A percentile compares a stretch with the other conserved stretches of the same genome.
phyloP scores from a whole-genome alignment of 768 basidiomycete genomes.

The Mycena albidolilacea region DNA sequence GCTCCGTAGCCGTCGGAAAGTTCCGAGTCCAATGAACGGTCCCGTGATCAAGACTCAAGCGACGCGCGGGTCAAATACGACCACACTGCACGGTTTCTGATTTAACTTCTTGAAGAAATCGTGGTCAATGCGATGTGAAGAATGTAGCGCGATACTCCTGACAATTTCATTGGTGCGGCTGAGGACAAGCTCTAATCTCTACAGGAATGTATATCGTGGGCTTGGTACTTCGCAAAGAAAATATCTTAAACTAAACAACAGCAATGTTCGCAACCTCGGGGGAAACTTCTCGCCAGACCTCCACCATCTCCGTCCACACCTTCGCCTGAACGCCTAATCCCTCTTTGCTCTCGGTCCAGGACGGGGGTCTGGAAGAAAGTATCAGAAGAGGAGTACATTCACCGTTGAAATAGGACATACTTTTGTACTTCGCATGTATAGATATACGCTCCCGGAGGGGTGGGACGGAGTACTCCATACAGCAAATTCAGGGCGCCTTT shows the following conservation, averaged over 20 bases:
- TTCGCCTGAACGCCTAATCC: constrained; percentile 20
- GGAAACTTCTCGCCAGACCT: constrained; percentile 17
- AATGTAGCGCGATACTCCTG: too few species aligned
- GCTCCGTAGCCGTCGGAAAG: not conserved
- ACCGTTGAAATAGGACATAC: not conserved
- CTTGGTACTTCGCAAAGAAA: too few species aligned
- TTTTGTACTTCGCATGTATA: constrained; percentile 7
- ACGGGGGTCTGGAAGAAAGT: not conserved
- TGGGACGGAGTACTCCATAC: constrained; percentile 16
- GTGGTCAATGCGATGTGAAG: too few species aligned
- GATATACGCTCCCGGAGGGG: constrained; percentile 25
- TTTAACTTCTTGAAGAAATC: too few species aligned
- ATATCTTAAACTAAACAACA: not conserved
- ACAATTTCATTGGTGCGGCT: too few species aligned
- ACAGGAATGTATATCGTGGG: too few species aligned
- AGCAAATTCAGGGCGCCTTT: constrained; percentile 28
- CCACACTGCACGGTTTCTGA: too few species aligned
- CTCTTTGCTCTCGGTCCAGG: constrained; percentile 22
- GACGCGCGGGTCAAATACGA: too few species aligned
- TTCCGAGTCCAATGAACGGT: not conserved
- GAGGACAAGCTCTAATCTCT: too few species aligned
- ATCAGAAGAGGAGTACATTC: not conserved
- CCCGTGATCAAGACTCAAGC: too few species aligned
- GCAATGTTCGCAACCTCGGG: constrained; percentile 6
- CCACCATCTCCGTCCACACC: constrained; percentile 30